Evolutionary conservation across 371 early-diverging fungal genomes (phyloP).

Genomic region (Rhizomucor pusillus): DNA sequence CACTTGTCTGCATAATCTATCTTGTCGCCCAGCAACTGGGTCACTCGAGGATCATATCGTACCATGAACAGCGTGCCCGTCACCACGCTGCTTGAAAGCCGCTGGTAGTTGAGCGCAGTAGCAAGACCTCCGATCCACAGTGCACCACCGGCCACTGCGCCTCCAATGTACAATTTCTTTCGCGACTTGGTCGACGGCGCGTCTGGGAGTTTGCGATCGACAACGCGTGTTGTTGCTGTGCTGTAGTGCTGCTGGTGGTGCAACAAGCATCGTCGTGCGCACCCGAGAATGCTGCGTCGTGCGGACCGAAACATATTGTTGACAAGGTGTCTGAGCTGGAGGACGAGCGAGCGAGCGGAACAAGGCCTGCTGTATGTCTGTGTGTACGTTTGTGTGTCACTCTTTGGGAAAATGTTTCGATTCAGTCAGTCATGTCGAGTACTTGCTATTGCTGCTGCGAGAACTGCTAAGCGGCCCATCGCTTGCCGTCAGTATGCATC

Average conservation of each 20-base stretch:
- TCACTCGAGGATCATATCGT: conserved; percentile 56
- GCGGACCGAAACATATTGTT: too few relatives aligned
- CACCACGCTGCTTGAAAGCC: conserved; percentile 61
- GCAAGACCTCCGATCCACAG: conserved; percentile 62
- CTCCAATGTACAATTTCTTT: conserved; percentile 41
- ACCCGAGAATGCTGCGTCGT: too few relatives aligned
- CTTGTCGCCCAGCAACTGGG: conserved; percentile 54
- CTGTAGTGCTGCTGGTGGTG: too few relatives aligned
- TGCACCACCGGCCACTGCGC: conserved; percentile 51
- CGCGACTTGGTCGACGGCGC: conserved; percentile 25
- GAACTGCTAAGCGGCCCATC: too few relatives aligned
- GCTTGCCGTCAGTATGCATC: background rate
- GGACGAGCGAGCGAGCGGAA: too few relatives aligned
- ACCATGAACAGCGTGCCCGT: conserved; percentile 64
- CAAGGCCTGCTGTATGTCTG: too few relatives aligned
- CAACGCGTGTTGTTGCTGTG: conserved; percentile 23
- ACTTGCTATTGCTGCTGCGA: too few relatives aligned
- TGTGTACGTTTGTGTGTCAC: too few relatives aligned
- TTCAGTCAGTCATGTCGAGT: too few relatives aligned
- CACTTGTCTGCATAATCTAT: conserved; percentile 59
- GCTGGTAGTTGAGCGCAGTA: conserved; percentile 63
- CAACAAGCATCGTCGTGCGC: too few relatives aligned
- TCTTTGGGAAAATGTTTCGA: too few relatives aligned
- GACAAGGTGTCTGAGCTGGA: too few relatives aligned
- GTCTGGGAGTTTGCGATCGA: conserved; percentile 38